Evolutionary conservation across 1,284 basidiomycete genomes (phyloP).

Genomic region (Somion occarium): DNA sequence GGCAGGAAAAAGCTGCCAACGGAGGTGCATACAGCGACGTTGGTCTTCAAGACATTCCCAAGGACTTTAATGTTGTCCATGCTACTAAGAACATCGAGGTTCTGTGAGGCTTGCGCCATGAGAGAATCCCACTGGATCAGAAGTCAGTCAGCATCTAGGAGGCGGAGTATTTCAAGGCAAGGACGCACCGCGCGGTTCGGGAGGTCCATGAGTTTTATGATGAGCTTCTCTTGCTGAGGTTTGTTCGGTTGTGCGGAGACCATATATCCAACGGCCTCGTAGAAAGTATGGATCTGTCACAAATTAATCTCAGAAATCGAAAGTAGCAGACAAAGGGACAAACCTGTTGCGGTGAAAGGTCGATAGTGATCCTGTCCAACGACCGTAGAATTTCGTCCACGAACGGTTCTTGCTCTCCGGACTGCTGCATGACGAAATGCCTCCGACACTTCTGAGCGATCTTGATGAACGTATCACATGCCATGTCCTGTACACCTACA

Average conservation of each 20-base stretch:
- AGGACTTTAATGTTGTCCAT: slow-evolving; percentile 97
- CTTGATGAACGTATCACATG: slow-evolving; percentile 99
- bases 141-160: neutral
- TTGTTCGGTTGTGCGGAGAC: slow-evolving; percentile 99
- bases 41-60: slow-evolving; percentile 97
- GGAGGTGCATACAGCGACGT: slow-evolving; percentile 96
- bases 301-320: too few relatives aligned
- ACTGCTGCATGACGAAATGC: slow-evolving; percentile 99
- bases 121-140: slow-evolving; percentile 85
- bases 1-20: slow-evolving; percentile 97
- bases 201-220: slow-evolving; percentile 93
- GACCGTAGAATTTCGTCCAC: slow-evolving; percentile 96
- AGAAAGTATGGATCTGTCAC: slow-evolving; percentile 90
- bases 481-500: slow-evolving; percentile 98
- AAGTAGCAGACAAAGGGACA: slow-evolving; percentile 10
- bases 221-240: slow-evolving; percentile 93
- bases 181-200: slow-evolving; percentile 90
- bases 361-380: slow-evolving; percentile 92
- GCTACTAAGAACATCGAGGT: slow-evolving; percentile 88
- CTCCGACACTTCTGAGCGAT: slow-evolving; percentile 98
- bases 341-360: slow-evolving; percentile 92
- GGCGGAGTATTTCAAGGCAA: slow-evolving; percentile 1
- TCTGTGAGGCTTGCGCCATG: slow-evolving; percentile 94
- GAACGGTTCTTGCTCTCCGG: slow-evolving; percentile 96
- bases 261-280: slow-evolving; percentile 99